Conservation (phyloP, 305 asterid genomes). For the Fraxinus sp. region DNA sequence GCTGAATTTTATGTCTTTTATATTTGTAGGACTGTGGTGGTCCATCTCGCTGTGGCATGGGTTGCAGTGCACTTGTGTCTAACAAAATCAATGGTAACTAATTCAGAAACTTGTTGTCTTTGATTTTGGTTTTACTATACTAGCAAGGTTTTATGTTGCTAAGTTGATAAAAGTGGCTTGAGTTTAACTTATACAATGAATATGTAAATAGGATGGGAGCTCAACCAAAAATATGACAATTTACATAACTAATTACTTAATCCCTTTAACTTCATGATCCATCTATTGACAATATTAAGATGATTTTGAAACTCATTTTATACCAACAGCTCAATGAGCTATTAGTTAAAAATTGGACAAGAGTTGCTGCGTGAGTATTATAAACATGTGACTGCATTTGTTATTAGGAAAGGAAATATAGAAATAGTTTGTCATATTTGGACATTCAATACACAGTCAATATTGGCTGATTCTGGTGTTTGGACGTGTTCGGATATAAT, state of each 20-base stretch:
- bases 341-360: background rate
- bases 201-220: background rate
- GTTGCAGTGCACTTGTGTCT: conserved; percentile 85
- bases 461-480: background rate
- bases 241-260: background rate
- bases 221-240: background rate
- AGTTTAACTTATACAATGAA: background rate
- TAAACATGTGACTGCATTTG: background rate
- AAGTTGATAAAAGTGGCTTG: background rate
- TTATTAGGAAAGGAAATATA: background rate
- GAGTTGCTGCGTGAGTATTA: background rate
- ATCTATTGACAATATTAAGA: background rate
- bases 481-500: background rate
- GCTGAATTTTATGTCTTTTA: conserved; percentile 20
- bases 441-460: background rate
- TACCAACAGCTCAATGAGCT: background rate
- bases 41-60: conserved; percentile 82
- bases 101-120: conserved; percentile 17
- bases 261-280: background rate
- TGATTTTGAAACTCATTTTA: background rate
- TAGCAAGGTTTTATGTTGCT: background rate
- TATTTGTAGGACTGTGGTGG: conserved; percentile 82
- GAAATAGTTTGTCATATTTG: background rate
- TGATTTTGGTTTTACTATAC: conserved; percentile 5
- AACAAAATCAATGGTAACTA: conserved; percentile 60